Evolutionary conservation across 345 rosid species (phyloP).

Genomic region (Salix caprea): DNA sequence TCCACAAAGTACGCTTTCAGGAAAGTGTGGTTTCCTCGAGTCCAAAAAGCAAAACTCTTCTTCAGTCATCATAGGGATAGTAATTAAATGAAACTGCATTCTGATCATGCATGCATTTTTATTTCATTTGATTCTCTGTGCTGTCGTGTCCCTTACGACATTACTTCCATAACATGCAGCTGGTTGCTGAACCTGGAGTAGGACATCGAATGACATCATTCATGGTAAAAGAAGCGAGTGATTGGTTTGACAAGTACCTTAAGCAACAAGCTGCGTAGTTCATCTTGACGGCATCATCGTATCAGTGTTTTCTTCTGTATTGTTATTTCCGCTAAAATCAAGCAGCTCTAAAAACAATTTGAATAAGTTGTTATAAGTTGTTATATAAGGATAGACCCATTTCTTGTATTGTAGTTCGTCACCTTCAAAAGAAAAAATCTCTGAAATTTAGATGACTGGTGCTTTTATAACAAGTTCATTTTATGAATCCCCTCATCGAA

Average conservation of each 20-base stretch:
- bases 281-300: not conserved
- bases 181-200: slow-evolving; percentile 56
- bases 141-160: not conserved
- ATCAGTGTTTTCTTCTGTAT: not conserved
- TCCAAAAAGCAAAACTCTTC: not conserved
- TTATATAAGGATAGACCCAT: not conserved
- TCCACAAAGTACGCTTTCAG: too few relatives aligned
- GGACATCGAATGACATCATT: slow-evolving; percentile 59
- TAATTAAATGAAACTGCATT: not conserved
- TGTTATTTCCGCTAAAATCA: not conserved
- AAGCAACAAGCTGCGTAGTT: slow-evolving; percentile 19
- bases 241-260: slow-evolving; percentile 66
- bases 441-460: not conserved
- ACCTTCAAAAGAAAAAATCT: not conserved
- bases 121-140: not conserved
- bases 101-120: not conserved
- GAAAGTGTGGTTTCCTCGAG: too few relatives aligned
- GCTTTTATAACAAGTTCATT: not conserved
- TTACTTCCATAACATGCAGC: slow-evolving; percentile 34
- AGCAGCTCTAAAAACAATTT: not conserved
- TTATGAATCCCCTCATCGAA: not conserved
- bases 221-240: slow-evolving; percentile 77
- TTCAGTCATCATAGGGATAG: not conserved
- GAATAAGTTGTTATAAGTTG: not conserved
- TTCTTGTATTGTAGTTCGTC: not conserved